phyloP scores from a whole-genome alignment of 2,329 filamentous ascomycete species.

The Hirsutella minnesotensis region DNA sequence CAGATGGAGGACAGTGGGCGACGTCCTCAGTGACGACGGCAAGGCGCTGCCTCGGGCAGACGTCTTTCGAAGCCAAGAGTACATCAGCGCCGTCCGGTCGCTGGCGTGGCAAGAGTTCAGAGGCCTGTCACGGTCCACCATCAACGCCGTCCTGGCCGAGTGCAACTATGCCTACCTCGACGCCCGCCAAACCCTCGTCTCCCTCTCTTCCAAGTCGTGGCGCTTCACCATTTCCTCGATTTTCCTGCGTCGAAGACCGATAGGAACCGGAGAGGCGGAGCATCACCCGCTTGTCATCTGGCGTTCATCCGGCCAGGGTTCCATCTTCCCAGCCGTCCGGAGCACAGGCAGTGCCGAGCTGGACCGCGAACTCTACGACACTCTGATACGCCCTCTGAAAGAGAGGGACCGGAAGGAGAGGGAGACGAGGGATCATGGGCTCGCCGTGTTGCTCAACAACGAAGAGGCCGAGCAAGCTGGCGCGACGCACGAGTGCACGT shows the following conservation, averaged over 20 bases:
- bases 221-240: slow-evolving; percentile 60
- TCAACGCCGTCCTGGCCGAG: slow-evolving; percentile 70
- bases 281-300: slow-evolving; percentile 51
- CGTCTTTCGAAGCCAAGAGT: slow-evolving; percentile 53
- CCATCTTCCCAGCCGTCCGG: slow-evolving; percentile 48
- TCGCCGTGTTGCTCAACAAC: slow-evolving; percentile 43
- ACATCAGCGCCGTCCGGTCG: slow-evolving; percentile 56
- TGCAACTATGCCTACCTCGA: slow-evolving; percentile 69
- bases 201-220: slow-evolving; percentile 64
- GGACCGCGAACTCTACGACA: slow-evolving; percentile 47
- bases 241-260: slow-evolving; percentile 52
- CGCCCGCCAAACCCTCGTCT: slow-evolving; percentile 56
- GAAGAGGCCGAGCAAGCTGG: slow-evolving; percentile 46
- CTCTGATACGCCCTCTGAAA: slow-evolving; percentile 43
- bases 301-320: slow-evolving; percentile 43
- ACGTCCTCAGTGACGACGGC: slow-evolving; percentile 17
- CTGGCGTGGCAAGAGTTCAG: slow-evolving; percentile 66
- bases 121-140: slow-evolving; percentile 58
- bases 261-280: slow-evolving; percentile 41
- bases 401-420: slow-evolving; percentile 27
- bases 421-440: slow-evolving; percentile 36
- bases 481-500: slow-evolving; percentile 58
- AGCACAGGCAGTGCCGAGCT: slow-evolving; percentile 54
- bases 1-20: slow-evolving; percentile 40
- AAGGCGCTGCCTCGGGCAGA: slow-evolving; percentile 44